Evolutionary conservation across 306 rosid species (phyloP).

Genomic region (Quercus glauca): DNA sequence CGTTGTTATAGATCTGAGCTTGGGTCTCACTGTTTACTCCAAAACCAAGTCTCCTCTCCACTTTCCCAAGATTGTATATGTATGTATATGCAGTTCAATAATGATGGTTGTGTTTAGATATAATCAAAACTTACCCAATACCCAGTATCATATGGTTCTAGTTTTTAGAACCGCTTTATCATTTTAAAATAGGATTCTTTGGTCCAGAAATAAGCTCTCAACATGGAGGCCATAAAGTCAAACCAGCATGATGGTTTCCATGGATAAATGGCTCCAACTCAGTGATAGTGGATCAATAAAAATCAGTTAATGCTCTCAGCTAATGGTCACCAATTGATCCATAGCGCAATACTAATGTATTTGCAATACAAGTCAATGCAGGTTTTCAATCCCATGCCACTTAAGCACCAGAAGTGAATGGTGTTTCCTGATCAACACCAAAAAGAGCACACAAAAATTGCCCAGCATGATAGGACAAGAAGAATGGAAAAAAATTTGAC

Average conservation of each 20-base stretch:
- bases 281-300: slow-evolving; percentile 33
- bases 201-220: slow-evolving; percentile 39
- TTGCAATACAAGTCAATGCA: slow-evolving; percentile 48
- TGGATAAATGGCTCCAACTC: slow-evolving; percentile 20
- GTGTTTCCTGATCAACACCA: slow-evolving; percentile 30
- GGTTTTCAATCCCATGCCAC: slow-evolving; percentile 23
- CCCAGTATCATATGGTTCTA: too few species aligned
- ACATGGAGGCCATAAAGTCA: slow-evolving; percentile 47
- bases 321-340: slow-evolving; percentile 29
- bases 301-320: slow-evolving; percentile 18
- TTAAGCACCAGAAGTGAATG: slow-evolving; percentile 30
- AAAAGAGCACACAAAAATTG: slow-evolving; percentile 22
- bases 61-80: background rate
- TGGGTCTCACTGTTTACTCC: background rate
- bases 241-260: slow-evolving; percentile 42
- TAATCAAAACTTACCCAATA: too few species aligned
- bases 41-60: background rate
- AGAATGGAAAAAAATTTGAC: slow-evolving; percentile 23
- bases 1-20: slow-evolving; percentile 11
- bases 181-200: slow-evolving; percentile 37
- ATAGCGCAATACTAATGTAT: slow-evolving; percentile 18
- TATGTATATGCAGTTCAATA: background rate
- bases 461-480: slow-evolving; percentile 20
- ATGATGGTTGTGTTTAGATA: too few species aligned
- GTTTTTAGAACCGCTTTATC: too few species aligned